These are phyloP conservation scores for Hypoxylon sp. DNA, from an alignment of 2,329 filamentous ascomycete genomes.

Conservation along the genomic window DNA sequence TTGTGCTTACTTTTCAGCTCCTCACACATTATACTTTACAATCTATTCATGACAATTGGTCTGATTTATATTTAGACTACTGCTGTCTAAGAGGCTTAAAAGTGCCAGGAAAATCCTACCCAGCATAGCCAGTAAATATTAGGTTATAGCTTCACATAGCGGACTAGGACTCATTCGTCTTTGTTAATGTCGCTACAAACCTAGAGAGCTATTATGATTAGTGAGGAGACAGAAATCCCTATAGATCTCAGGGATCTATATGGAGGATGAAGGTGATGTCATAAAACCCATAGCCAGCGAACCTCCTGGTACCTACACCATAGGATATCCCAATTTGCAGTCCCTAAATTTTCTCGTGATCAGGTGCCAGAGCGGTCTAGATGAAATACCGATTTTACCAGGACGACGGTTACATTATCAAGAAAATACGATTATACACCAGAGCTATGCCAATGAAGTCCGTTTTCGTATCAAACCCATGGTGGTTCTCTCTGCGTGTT, in stretches of 20 bases:
- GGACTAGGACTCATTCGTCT: background rate
- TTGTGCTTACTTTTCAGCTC: slow-evolving; percentile 10
- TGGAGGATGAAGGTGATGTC: background rate
- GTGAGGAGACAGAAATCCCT: background rate
- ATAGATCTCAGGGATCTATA: background rate
- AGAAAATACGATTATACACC: background rate
- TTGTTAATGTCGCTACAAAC: background rate
- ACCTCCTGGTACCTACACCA: background rate
- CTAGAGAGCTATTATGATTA: background rate
- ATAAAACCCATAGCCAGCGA: background rate
- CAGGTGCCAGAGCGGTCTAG: background rate
- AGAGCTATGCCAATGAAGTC: background rate
- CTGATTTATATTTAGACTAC: background rate
- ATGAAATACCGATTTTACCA: background rate
- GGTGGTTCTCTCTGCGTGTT: background rate
- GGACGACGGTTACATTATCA: background rate
- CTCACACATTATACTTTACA: background rate
- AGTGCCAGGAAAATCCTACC: background rate
- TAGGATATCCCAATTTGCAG: background rate
- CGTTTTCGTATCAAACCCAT: background rate
- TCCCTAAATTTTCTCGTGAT: background rate
- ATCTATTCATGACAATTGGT: background rate
- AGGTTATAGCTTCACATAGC: background rate
- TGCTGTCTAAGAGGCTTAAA: background rate
- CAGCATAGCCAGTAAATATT: background rate